phyloP scores from a whole-genome alignment of 371 early-diverging fungal genomes.

The Mortierella sp. region DNA sequence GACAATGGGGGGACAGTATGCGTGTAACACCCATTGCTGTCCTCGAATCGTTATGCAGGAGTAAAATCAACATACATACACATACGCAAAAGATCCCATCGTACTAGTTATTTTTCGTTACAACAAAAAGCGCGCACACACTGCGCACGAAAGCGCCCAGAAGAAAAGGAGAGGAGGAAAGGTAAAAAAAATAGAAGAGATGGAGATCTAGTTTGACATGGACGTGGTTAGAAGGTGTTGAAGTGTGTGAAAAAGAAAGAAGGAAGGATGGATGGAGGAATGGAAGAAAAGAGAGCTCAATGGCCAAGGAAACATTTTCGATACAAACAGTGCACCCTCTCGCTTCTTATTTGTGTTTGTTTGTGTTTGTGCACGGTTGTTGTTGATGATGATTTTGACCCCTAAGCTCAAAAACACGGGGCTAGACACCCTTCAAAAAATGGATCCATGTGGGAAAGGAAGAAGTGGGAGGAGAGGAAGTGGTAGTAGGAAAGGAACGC shows the following conservation, averaged over 20 bases:
- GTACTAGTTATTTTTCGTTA: neutral
- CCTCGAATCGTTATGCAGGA: neutral
- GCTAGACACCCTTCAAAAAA: neutral
- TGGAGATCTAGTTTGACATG: neutral
- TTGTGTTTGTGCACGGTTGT: neutral
- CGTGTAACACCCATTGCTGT: neutral
- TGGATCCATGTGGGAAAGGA: slow-evolving; percentile 1
- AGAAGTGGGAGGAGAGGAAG: neutral
- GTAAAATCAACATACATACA: neutral
- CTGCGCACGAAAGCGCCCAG: neutral
- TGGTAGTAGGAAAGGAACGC: neutral
- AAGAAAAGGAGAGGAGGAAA: neutral
- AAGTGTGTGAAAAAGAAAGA: neutral
- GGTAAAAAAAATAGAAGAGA: neutral
- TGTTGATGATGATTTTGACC: neutral
- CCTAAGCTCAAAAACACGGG: slow-evolving; percentile 10
- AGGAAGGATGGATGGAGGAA: neutral
- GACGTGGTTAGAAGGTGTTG: neutral
- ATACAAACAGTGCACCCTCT: neutral
- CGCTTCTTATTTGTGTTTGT: neutral
- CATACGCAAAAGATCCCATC: neutral
- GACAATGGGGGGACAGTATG: neutral
- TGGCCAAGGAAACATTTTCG: neutral
- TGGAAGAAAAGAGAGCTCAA: neutral
- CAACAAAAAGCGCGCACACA: neutral